Percentiles rank a stretch among this genome's conserved stretches.
These are phyloP conservation scores for Lepidium didymum DNA, from an alignment of 345 rosid genomes.

Conservation along the genomic window DNA sequence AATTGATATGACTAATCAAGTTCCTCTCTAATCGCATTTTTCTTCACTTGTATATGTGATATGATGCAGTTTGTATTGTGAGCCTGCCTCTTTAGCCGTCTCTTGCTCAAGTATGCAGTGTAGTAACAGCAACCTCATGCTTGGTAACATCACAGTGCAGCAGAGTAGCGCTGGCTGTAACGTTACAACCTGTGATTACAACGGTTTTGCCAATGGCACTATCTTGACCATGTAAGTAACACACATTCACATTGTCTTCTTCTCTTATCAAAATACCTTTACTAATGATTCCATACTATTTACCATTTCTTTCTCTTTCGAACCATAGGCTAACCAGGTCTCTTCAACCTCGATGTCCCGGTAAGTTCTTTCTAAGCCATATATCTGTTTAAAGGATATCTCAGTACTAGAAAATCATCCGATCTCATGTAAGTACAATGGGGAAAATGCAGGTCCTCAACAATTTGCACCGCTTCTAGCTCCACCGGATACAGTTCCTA, in stretches of 20 bases:
- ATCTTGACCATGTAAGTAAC: slow-evolving; percentile 59
- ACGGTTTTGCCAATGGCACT: slow-evolving; percentile 71
- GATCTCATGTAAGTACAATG: not conserved
- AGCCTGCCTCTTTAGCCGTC: slow-evolving; percentile 90
- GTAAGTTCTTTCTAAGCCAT: slow-evolving; percentile 30
- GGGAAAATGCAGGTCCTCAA: slow-evolving; percentile 54
- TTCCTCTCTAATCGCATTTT: not conserved
- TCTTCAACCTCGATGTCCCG: slow-evolving; percentile 94
- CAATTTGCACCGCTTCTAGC: slow-evolving; percentile 75
- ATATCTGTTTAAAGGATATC: not conserved
- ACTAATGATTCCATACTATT: not conserved
- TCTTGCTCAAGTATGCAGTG: slow-evolving; percentile 99
- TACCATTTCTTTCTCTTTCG: not conserved
- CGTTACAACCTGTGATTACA: slow-evolving; percentile 71
- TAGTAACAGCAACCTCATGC: slow-evolving; percentile 73
- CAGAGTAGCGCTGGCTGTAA: slow-evolving; percentile 87
- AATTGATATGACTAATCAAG: not conserved
- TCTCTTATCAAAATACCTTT: not conserved
- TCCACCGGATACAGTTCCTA: slow-evolving; percentile 62
- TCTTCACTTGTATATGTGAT: not conserved
- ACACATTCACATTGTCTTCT: not conserved
- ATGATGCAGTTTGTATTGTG: slow-evolving; percentile 72
- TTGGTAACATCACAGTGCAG: slow-evolving; percentile 68
- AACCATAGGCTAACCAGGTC: slow-evolving; percentile 57
- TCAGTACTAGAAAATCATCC: not conserved